phyloP scores from a whole-genome alignment of 1,284 basidiomycete species.

The Fomitopsis betulina region DNA sequence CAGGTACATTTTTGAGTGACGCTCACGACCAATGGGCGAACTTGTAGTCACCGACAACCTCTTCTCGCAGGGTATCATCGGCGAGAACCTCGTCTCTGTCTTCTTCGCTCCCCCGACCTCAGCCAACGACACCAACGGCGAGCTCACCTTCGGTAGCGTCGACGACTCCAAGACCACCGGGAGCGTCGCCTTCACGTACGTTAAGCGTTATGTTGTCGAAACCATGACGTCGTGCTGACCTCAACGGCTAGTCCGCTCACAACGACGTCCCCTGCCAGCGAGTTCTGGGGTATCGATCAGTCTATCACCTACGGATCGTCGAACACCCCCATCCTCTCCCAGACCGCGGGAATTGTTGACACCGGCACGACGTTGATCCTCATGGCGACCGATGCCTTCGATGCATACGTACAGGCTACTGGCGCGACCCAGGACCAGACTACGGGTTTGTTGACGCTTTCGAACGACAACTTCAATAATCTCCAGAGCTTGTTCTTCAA shows the following conservation, averaged over 20 bases:
- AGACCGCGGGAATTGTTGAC: conserved; percentile 59
- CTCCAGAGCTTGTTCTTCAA: conserved; percentile 40
- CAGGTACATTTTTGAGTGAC: background rate
- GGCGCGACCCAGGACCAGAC: conserved; percentile 32
- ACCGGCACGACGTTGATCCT: conserved; percentile 44
- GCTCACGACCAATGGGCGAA: background rate
- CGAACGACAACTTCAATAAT: conserved; percentile 29
- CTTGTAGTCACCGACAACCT: conserved; percentile 31
- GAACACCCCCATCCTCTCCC: conserved; percentile 33
- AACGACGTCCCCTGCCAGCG: conserved; percentile 38
- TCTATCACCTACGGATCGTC: conserved; percentile 45
- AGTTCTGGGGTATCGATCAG: conserved; percentile 64
- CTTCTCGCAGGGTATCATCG: conserved; percentile 37
- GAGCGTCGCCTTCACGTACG: conserved; percentile 33
- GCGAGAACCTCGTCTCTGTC: conserved; percentile 39
- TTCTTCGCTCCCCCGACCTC: conserved; percentile 43
- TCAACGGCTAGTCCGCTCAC: conserved; percentile 39
- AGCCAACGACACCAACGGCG: conserved; percentile 30
- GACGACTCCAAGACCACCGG: conserved; percentile 42
- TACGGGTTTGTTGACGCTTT: conserved; percentile 38
- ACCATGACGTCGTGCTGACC: background rate
- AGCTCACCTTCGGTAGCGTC: conserved; percentile 46
- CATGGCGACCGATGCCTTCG: conserved; percentile 33
- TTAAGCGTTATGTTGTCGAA: background rate
- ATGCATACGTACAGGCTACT: conserved; percentile 31